Percentiles rank a stretch among this genome's conserved stretches.
Evolutionary conservation across 2,329 filamentous ascomycete genomes (phyloP).

Genomic region (Neonectria faginata): DNA sequence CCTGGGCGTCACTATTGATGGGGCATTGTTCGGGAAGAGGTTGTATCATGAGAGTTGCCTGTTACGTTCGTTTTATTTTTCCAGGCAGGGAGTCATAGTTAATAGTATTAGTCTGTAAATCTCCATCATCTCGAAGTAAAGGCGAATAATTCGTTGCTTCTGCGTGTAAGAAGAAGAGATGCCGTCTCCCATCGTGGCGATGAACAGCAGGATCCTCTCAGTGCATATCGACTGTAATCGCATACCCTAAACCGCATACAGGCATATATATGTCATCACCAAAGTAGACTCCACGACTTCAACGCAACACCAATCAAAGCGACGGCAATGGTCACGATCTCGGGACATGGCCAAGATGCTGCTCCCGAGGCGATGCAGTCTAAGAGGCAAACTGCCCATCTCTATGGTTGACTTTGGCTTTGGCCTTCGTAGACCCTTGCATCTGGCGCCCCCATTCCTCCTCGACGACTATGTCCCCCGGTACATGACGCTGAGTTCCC

Average conservation of each 20-base stretch:
- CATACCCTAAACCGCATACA: background rate
- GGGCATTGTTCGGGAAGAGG: background rate
- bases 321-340: conserved; percentile 38
- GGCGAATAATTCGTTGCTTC: background rate
- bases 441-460: conserved; percentile 74
- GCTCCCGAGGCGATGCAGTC: conserved; percentile 24
- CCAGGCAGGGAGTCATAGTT: background rate
- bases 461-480: conserved; percentile 80
- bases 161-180: background rate
- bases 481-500: conserved; percentile 75
- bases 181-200: background rate
- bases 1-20: too few relatives aligned
- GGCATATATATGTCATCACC: background rate
- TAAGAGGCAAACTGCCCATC: conserved; percentile 11
- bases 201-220: background rate
- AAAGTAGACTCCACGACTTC: conserved; percentile 5
- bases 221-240: background rate
- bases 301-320: conserved; percentile 41
- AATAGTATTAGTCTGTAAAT: background rate
- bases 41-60: background rate
- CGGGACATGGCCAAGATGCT: conserved; percentile 26
- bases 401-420: background rate
- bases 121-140: background rate
- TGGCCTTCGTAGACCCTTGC: conserved; percentile 51
- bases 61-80: background rate